These are phyloP conservation scores for Trametes maxima DNA, from an alignment of 768 basidiomycete species.

Conservation along the genomic window DNA sequence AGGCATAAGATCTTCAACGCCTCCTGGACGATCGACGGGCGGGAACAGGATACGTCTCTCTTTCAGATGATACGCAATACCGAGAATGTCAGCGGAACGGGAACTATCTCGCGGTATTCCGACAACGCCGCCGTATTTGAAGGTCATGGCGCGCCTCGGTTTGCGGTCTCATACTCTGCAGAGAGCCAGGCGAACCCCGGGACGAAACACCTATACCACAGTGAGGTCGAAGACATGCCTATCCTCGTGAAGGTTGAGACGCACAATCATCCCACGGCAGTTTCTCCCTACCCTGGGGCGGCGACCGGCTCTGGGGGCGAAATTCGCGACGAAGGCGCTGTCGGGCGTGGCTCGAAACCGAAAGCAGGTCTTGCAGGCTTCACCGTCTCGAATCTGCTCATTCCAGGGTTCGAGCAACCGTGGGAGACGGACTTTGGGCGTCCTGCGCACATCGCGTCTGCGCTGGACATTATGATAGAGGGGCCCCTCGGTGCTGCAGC, in stretches of 20 bases:
- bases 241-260: conserved; percentile 98
- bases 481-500: conserved; percentile 93
- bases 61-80: conserved; percentile 99
- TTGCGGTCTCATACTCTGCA: conserved; percentile 50
- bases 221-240: conserved; percentile 70
- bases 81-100: conserved; percentile 69
- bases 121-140: conserved; percentile 96
- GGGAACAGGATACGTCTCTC: conserved; percentile 65
- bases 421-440: conserved; percentile 96
- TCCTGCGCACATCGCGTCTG: conserved; percentile 88
- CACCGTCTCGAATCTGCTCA: conserved; percentile 90
- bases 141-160: conserved; percentile 74
- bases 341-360: conserved; percentile 92
- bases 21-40: conserved; percentile 86
- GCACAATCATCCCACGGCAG: conserved; percentile 98
- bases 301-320: conserved; percentile 98
- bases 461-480: conserved; percentile 96
- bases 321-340: conserved; percentile 96
- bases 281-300: conserved; percentile 98
- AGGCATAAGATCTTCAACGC: conserved; percentile 99
- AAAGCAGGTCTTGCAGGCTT: conserved; percentile 95
- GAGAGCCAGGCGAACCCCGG: conserved; percentile 26
- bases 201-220: conserved; percentile 49
- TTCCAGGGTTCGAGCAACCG: conserved; percentile 88
- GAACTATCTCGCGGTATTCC: conserved; percentile 95